phyloP scores from a whole-genome alignment of 495 filamentous ascomycete species.

The Lentithecium fluviatile region DNA sequence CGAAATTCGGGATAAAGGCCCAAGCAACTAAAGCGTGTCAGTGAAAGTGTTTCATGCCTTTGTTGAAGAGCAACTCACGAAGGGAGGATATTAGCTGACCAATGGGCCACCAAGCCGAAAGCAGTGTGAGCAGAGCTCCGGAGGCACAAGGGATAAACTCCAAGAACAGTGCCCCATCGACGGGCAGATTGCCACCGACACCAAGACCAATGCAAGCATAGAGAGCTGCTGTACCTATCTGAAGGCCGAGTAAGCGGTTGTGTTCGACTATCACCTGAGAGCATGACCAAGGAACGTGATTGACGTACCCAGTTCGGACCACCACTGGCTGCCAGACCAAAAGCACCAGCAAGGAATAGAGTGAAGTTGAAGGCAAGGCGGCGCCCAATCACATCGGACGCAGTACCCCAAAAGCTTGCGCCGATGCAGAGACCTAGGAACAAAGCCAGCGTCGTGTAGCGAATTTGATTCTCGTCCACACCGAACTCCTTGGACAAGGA shows the following conservation, averaged over 20 bases:
- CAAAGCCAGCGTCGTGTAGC: conserved; percentile 57
- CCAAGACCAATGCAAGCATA: conserved; percentile 49
- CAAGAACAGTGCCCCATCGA: conserved; percentile 59
- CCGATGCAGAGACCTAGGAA: conserved; percentile 59
- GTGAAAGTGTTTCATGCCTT: not conserved
- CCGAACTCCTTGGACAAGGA: conserved; percentile 54
- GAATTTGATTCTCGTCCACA: conserved; percentile 42
- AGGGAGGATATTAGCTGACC: conserved; percentile 53
- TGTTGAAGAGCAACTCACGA: not conserved
- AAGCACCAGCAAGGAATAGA: conserved; percentile 55
- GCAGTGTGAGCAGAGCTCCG: conserved; percentile 54
- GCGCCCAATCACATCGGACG: conserved; percentile 58
- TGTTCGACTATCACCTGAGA: too few relatives aligned
- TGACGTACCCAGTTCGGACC: conserved; percentile 37
- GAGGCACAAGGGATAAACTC: conserved; percentile 59
- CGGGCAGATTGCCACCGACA: conserved; percentile 56
- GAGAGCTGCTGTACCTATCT: conserved; percentile 52
- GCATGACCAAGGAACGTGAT: too few relatives aligned
- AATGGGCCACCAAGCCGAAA: conserved; percentile 62
- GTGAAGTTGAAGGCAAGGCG: conserved; percentile 61
- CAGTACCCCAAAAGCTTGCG: conserved; percentile 59
- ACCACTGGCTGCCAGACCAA: conserved; percentile 56
- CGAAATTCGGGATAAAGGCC: conserved; percentile 57
- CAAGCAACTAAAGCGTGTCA: conserved; percentile 49
- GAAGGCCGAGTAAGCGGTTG: conserved; percentile 38